Percentiles rank a stretch among this genome's conserved stretches.
Conservation (phyloP, 169 alveolate species). For the Cryptosporidium parvum region DNA sequence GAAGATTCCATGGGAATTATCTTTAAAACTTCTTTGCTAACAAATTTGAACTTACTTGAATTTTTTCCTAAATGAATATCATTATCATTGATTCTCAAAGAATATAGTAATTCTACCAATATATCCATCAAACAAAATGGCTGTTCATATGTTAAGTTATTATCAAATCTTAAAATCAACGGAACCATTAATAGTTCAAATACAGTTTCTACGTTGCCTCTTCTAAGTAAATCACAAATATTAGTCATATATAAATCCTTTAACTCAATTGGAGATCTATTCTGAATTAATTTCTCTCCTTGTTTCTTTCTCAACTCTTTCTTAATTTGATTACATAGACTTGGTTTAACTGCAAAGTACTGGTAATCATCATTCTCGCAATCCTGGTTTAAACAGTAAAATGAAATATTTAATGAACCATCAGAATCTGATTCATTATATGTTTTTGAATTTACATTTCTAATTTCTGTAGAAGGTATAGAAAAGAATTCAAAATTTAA, state of each 20-base stretch:
- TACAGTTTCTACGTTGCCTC: background rate
- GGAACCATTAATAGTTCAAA: constrained; percentile 12
- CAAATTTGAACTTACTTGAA: background rate
- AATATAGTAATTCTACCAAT: constrained; percentile 32
- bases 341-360: constrained; percentile 15
- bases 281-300: background rate
- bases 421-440: background rate
- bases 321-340: background rate
- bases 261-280: background rate
- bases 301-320: background rate
- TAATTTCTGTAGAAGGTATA: background rate
- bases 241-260: background rate
- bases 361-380: constrained; percentile 38
- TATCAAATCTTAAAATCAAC: background rate
- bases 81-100: constrained; percentile 5
- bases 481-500: background rate
- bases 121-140: constrained; percentile 51
- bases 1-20: constrained; percentile 46
- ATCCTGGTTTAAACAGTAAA: background rate
- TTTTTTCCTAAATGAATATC: background rate
- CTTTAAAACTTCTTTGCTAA: constrained; percentile 2
- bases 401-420: background rate
- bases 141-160: background rate
- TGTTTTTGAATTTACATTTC: background rate
- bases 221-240: background rate